These are phyloP conservation scores for Penicillium sp. DNA, from an alignment of 2,329 filamentous ascomycete species.

Conservation along the genomic window DNA sequence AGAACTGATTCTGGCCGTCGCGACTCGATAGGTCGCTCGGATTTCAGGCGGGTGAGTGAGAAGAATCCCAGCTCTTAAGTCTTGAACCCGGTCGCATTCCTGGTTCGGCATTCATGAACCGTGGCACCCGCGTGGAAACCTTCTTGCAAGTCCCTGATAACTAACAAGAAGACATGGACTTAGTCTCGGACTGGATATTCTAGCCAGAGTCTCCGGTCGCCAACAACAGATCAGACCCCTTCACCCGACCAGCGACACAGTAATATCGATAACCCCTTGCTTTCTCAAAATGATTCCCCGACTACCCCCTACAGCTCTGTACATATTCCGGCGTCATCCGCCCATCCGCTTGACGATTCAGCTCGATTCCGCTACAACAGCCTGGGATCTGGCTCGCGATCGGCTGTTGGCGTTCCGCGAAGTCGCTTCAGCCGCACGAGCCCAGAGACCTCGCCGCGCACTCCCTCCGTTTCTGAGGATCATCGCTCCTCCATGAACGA, in stretches of 20 bases:
- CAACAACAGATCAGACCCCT: constrained; percentile 36
- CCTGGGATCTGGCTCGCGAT: constrained; percentile 36
- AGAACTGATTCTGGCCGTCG: constrained; percentile 41
- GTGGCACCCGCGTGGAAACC: not conserved
- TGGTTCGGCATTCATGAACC: not conserved
- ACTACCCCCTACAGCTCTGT: constrained; percentile 29
- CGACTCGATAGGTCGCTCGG: constrained; percentile 39
- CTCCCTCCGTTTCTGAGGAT: constrained; percentile 29
- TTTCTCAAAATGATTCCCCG: constrained; percentile 35
- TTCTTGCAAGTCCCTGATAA: constrained; percentile 1
- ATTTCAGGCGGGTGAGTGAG: constrained; percentile 40
- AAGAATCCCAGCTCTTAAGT: not conserved
- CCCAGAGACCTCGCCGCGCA: constrained; percentile 36
- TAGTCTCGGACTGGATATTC: constrained; percentile 42
- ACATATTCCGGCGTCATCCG: constrained; percentile 34
- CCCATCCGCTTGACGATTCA: constrained; percentile 42
- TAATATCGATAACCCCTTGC: constrained; percentile 37
- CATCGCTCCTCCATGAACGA: constrained; percentile 36
- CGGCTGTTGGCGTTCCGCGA: constrained; percentile 37
- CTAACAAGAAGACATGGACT: constrained; percentile 22
- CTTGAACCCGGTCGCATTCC: constrained; percentile 8
- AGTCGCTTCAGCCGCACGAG: constrained; percentile 39
- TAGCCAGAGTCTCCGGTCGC: constrained; percentile 36
- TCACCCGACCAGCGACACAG: constrained; percentile 39
- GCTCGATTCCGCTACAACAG: constrained; percentile 36